Percentiles rank a stretch among this genome's conserved stretches.
These are phyloP conservation scores for Acanthamoeba lenticulata DNA, from an alignment of 208 protist genomes.

Conservation along the genomic window DNA sequence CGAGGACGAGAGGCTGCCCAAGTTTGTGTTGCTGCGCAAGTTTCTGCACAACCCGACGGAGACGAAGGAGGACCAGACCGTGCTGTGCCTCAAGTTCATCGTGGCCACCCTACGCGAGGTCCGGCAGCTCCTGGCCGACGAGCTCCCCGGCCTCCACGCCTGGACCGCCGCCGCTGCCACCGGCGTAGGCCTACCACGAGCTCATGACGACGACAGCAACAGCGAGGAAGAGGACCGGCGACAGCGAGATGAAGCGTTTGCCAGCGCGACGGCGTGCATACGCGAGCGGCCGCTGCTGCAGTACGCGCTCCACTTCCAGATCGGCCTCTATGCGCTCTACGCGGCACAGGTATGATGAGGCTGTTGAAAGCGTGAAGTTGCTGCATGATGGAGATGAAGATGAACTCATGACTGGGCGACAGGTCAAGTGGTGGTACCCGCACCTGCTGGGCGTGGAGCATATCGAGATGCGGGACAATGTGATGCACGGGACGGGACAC, in stretches of 20 bases:
- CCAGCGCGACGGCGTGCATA: neutral
- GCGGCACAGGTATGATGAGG: neutral
- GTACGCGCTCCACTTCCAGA: slow-evolving; percentile 46
- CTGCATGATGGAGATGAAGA: too few species aligned
- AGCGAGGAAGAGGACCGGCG: neutral
- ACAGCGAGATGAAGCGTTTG: too few species aligned
- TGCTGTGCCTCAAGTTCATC: slow-evolving; percentile 43
- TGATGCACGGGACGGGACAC: slow-evolving; percentile 44
- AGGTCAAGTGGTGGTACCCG: slow-evolving; percentile 55
- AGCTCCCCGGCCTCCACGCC: neutral
- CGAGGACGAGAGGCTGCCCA: neutral
- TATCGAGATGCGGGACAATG: neutral
- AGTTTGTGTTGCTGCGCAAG: slow-evolving; percentile 37
- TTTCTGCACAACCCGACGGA: slow-evolving; percentile 18
- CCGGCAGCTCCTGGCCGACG: neutral
- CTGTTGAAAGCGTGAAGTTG: too few species aligned
- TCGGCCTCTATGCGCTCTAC: slow-evolving; percentile 27
- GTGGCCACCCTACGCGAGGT: slow-evolving; percentile 15
- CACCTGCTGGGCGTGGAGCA: slow-evolving; percentile 9
- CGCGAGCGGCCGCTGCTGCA: slow-evolving; percentile 7
- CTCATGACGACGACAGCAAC: neutral
- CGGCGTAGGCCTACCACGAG: neutral
- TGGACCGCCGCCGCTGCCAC: neutral
- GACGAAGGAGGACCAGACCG: slow-evolving; percentile 28
- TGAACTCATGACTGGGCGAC: neutral